Evolutionary conservation across 139 green algal genomes (phyloP), one percentile per base, ranked within the genome.

Genomic region (Mesotaenium endlicherianum): DNA sequence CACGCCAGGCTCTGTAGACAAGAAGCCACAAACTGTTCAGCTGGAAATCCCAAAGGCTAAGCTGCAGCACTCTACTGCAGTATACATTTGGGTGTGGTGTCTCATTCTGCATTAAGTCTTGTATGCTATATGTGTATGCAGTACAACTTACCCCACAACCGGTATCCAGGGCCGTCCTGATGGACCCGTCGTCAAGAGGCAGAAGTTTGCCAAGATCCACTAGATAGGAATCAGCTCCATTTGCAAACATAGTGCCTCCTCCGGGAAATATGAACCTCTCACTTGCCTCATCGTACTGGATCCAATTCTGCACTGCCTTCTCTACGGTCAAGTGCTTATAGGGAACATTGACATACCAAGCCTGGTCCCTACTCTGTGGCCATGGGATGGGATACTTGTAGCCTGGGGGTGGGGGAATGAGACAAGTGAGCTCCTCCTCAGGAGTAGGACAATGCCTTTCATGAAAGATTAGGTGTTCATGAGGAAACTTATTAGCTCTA

Each of bases 251-350:
- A 1, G 75, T 82, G 58, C 75, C 75, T 16, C 75, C 75, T 34
- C 75, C 75, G 55, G 75, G 75, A 45, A 82, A 82, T 16, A 47
- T 36, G 55, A 82, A 82, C 47, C 77, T 82, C 47, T 82, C 75
- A 6, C 31, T 64, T 16, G 26, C 16, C 20, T 57, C 70, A 17
- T 82, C 49, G 57, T 82, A 75, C 1, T 45, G 75, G n/a, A 82
- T 75, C 75, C 75, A 82, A 38, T 82, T 82, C 75, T 82, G 75
- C 16, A 50, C 58, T n/a, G 55, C 58, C 75, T 82, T 82, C 49
- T 31, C 75, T 17, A 16, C 42, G 3, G 57, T 71, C 36, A 82
- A 20, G 34, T 71, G 58, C 57, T 82, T 71, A 45, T 82, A 38
- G n/a, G 75, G 75, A 34, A 82, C 75, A 45, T 82, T 82, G 16